Base-by-base conservation (phyloP, 176 grass and related monocot genomes). In the Puccinellia tenuiflora region DNA sequence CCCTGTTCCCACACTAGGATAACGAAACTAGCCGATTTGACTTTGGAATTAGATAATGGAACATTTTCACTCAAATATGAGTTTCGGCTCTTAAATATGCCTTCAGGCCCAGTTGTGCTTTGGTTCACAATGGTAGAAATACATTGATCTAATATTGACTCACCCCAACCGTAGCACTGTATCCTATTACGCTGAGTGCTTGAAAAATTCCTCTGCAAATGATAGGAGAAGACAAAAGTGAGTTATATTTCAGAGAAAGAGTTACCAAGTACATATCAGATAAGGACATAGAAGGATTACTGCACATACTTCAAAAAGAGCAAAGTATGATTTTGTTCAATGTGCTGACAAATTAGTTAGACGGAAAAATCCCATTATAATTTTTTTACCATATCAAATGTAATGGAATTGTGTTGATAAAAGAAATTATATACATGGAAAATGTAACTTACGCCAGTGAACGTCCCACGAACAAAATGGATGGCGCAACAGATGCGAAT, bases 381-480 rank as follows among this genome's bases (percentile, higher is more conserved):
- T 1, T n/a, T 34, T 18, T 14, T 35, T 51, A 52, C 47, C 30
- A n/a, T 14, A 7, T 34, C 0, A 34, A 40, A n/a, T 5, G 16
- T 18, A 8, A 6, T 54, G 2, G 5, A 35, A 54, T 13, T 14
- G 18, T 52, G 31, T 40, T 77, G n/a, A 22, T n/a, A 26, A 76
- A 75, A 57, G 2, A 0, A 8, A 21, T 42, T 26, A 48, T n/a
- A 17, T 29, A 72, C 7, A 1, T 2, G 5, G 17, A 17, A 7
- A 54, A 78, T 66, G 29, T 61, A 65, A 33, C 84, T 91, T 94
- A 94, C 92, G 92, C 80, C 57, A 94, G 77, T 68, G 89, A 91
- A 79, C 87, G 81, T 76, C 89, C 89, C 14, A 86, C 22, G 31
- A 85, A 91, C 71, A 88, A 74, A 60, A 85, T 12, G 21, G 81